Evolutionary conservation across 2,329 filamentous ascomycete species (phyloP), one percentile per base, ranked within the genome.

Genomic region (Venturiaceae sp.): DNA sequence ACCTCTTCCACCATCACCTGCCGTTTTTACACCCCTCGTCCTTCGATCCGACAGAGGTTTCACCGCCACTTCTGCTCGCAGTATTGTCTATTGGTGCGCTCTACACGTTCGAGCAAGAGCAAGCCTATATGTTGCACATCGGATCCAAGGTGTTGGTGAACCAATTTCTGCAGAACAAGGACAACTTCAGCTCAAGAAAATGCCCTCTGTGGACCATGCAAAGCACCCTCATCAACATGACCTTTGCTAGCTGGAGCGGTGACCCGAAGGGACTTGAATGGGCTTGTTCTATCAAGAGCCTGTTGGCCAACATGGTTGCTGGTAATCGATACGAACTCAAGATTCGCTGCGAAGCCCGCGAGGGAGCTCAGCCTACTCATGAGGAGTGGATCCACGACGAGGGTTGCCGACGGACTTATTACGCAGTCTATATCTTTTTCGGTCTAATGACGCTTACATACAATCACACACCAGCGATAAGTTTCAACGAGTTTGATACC

Each of bases 181-280:
- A 96, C 72, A 96, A 95, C 74, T 97, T 97, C 73, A 96, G 92
- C 78, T 97, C 94, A 8, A 86, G 92, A 66, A 97, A 96, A 72
- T 97, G 92, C 67, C 94, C 94, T 3, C 75, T 99, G 14, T 97
- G 94, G 92, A 94, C 92, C 53, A 97, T 97, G 90, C 94, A 99
- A 72, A 90, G 90, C 71, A 95, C 92, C 3, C 78, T 99, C 57
- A 79, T 99, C 60, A 99, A 99, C 79, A 97, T 97, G 94, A 86
- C 96, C 64, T 97, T 99, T 71, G 91, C 94, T 58, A 97, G 92
- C 78, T 99, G 94, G 94, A 97, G 94, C 71, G 94, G 94, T 67
- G 94, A 97, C 68, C 88, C 94, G 36, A 97, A 96, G 74, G 94
- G 94, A 37, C 81, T 99, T 2, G 94, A 99, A 73, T 99, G 94